Base-by-base conservation (phyloP, 2,329 filamentous ascomycete species). In the Hypoxylon sp. region DNA sequence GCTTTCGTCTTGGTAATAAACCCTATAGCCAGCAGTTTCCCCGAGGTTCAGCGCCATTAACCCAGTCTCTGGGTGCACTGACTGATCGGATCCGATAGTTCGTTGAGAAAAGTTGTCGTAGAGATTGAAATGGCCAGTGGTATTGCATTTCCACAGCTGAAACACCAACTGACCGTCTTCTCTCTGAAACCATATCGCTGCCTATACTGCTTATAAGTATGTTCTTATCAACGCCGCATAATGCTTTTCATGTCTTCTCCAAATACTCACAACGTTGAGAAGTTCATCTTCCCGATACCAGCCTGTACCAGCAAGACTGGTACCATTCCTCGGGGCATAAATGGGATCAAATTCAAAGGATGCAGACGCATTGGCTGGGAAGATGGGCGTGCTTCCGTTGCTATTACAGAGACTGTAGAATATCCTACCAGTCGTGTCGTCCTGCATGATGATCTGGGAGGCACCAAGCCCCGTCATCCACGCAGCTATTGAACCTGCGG, bases 331-430 rank as follows among this genome's bases (percentile, higher is more conserved):
- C 15, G 48, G 48, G 15, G 48, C 27, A 4, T 29, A 51, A 15
- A 29, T 31, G 21, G 51, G 3, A 11, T 67, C 47, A 13, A 68
- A 48, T 15, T 5, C 39, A 17, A 70, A 56, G 15, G 62, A 54
- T 47, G 42, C 48, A 1, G 70, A 63, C 3, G 52, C 62, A 46
- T 67, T 55, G 11, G 13, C 55, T 15, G 70, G 68, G 24, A 72
- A 73, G 2, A 72, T 60, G 0, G 66, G 53, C 0, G 58, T 57
- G 6, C 27, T 62, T 6, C 51, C 51, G 8, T 65, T 61, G 31
- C 66, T 71, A 48, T 72, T 72, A 48, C 72, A 73, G 11, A 65
- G 59, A 31, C 68, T 71, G 37, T 72, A 67, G 10, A 64, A 66
- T n/a, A 73, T 60, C 3, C 39, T 57, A 3, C 72, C 70, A 8